Evolutionary conservation across 768 basidiomycete species (phyloP), one percentile per base, ranked within the genome.

Genomic region (Leccinum fibrillosum): DNA sequence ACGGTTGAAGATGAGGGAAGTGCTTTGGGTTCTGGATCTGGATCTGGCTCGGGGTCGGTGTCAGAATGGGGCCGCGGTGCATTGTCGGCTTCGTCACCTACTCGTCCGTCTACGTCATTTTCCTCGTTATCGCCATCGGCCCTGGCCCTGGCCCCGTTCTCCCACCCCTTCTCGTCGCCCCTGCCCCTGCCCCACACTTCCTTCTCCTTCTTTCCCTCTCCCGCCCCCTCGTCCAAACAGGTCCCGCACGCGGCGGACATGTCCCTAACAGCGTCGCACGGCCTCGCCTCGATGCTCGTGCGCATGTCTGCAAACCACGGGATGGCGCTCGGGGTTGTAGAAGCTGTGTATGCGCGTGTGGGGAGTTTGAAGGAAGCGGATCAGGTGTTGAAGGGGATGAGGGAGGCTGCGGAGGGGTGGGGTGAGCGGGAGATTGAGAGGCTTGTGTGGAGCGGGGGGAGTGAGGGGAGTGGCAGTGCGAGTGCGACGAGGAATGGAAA

Each of bases 281-380:
- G 77, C 2, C 64, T 77, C 13, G 62, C 65, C 7, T 57, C 65
- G 47, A 62, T 73, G 15, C 59, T 83, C 2, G 62, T 69, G 10
- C 66, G 66, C 56, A 80, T 85, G 71, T 75, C 79, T 1, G 63
- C 69, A 19, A 79, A 80, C 32, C 79, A 82, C 44, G 77, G 78
- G 15, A 79, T 80, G 57, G 68, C 66, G 12, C 64, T 76, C 47
- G 70, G 73, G 3, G 74, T 80, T 5, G 80, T 81, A 19, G 69
- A 73, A 52, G 66, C 67, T 13, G 71, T 82, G 28, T 81, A 76
- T 59, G 35, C 64, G 9, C 34, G 62, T 1, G 66, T 75, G 21
- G 61, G 69, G 49, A 76, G 70, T 56, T 63, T 85, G 17, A 57
- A 66, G 13, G 67, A 70, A 54, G 72, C 79, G 25, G 80, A 81